Conservation (phyloP, 2,329 filamentous ascomycete species). For the Cladosporium sp. region DNA sequence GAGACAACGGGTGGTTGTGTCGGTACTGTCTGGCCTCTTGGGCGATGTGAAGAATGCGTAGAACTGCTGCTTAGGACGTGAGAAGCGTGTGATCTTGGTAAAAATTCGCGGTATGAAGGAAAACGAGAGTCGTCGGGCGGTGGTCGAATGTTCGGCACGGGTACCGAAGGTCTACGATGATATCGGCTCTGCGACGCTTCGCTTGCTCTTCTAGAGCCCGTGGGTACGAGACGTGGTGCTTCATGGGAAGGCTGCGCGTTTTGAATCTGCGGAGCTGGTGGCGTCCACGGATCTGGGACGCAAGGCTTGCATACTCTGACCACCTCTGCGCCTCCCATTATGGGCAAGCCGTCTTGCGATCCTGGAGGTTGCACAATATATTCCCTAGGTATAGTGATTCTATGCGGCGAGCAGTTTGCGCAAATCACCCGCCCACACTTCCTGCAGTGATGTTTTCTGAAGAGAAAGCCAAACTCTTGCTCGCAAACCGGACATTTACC, state of each 20-base stretch:
- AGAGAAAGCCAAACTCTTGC: conserved; percentile 74
- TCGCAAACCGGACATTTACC: conserved; percentile 79
- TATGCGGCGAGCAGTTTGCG: conserved; percentile 81
- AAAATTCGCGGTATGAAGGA: conserved; percentile 1
- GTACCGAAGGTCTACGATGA: conserved; percentile 5
- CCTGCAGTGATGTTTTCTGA: conserved; percentile 89
- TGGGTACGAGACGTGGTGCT: background rate
- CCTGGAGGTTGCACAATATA: conserved; percentile 78
- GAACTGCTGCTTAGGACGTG: background rate
- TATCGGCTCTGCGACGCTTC: conserved; percentile 5
- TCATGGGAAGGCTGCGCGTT: background rate
- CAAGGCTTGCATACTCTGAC: conserved; percentile 69
- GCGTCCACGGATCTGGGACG: conserved; percentile 56
- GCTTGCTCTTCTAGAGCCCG: background rate
- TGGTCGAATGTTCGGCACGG: background rate
- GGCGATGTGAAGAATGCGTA: background rate
- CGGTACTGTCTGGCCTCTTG: background rate
- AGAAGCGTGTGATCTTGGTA: background rate
- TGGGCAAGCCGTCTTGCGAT: conserved; percentile 42
- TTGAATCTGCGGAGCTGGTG: conserved; percentile 9
- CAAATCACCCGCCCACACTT: conserved; percentile 95
- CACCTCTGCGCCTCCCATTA: conserved; percentile 53
- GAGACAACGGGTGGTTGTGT: background rate
- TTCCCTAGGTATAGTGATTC: conserved; percentile 88
- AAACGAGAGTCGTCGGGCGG: conserved; percentile 3